Evolutionary conservation across 2,329 filamentous ascomycete species (phyloP).

Genomic region (Beauveria sp.): DNA sequence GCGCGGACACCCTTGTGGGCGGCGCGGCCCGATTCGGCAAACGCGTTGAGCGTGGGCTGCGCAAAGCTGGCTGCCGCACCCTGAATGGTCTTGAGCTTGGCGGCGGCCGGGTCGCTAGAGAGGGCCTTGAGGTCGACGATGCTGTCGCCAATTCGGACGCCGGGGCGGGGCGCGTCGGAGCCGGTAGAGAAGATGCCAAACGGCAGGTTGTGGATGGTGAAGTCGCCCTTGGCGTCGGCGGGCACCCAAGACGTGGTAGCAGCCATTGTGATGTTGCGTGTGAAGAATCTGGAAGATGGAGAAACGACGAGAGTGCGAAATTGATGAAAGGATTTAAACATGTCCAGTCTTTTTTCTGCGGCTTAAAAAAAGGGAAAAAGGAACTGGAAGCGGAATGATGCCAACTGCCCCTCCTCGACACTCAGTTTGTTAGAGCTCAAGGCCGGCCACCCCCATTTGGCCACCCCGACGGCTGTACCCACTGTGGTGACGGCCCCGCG

Average conservation of each 20-base stretch:
- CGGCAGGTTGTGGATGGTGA: constrained; percentile 66
- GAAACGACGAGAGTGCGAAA: neutral
- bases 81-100: constrained; percentile 20
- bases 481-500: neutral
- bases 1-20: constrained; percentile 63
- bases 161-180: constrained; percentile 46
- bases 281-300: neutral
- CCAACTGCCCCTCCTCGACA: neutral
- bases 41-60: constrained; percentile 57
- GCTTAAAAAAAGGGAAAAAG: neutral
- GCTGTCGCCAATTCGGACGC: constrained; percentile 61
- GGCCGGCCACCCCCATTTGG: constrained; percentile 2
- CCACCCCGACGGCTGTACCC: neutral
- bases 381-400: neutral
- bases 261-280: constrained; percentile 9
- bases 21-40: constrained; percentile 61
- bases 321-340: neutral
- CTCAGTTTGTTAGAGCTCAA: neutral
- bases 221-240: constrained; percentile 26
- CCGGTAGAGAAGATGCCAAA: constrained; percentile 65
- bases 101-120: constrained; percentile 6
- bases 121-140: constrained; percentile 49
- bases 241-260: constrained; percentile 12
- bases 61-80: constrained; percentile 22
- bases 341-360: neutral